Evolutionary conservation across 2,329 filamentous ascomycete genomes (phyloP), one percentile per base, ranked within the genome.

Genomic region (Epichloe festucae): DNA sequence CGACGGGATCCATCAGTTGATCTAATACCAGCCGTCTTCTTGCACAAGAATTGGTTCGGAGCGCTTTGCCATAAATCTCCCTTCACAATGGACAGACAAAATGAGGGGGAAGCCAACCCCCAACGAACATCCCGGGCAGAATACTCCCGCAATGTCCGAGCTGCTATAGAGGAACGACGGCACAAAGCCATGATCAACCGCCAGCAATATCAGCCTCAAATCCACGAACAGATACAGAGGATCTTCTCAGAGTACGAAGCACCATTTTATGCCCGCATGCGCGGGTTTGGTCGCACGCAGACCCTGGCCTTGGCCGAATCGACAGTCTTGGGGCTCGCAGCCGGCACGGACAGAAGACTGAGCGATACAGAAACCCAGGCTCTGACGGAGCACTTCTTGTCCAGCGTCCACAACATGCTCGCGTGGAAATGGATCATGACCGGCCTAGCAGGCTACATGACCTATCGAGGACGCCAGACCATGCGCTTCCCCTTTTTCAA

Each of bases 401-500:
- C 57, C 31, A 62, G 61, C 49, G 59, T 68, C 21, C 58, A 63
- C 44, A 65, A 60, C 38, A 65, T 63, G n/a, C 52, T 63, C 6
- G 52, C 61, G 12, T 65, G 62, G 56, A 59, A 60, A 49, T 56
- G 59, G 53, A 59, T 64, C 17, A 54, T 64, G 21, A 53, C 60
- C 0, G 58, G 52, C 17, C 14, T 63, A 1, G 60, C 66, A 5
- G 52, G 49, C 3, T 56, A 53, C 44, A 34, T 65, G 48, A 53
- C 67, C 1, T 64, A 59, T 36, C 53, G 57, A 10, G 60, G 62
- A 4, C 63, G 66, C 41, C 56, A 56, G 19, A 65, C 59, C 3
- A 71, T 67, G 57, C 64, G 62, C 5, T 73, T 74, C 55, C 70
- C 71, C 15, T 63, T 73, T 41, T 69, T 64, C 58, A 62, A 58